Conservation (phyloP, 805 yeast genomes). For the Tetrapisispora iriomotensis region DNA sequence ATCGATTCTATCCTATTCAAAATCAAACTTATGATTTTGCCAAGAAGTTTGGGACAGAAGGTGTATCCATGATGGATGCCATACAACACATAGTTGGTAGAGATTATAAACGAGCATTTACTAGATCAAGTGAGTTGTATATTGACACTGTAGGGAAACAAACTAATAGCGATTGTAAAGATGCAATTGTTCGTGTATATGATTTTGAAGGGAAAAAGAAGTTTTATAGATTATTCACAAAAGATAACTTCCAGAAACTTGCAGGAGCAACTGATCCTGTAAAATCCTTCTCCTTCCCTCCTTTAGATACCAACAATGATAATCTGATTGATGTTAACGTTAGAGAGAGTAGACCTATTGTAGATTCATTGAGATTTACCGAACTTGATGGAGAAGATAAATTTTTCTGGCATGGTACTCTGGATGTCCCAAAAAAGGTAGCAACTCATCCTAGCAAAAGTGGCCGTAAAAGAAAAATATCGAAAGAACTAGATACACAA, state of each 20-base stretch:
- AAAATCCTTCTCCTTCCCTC: slow-evolving; percentile 18
- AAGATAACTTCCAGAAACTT: slow-evolving; percentile 30
- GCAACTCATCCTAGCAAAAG: slow-evolving; percentile 5
- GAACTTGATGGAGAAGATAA: slow-evolving; percentile 11
- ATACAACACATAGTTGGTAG: slow-evolving; percentile 43
- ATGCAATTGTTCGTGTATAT: slow-evolving; percentile 46
- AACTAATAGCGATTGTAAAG: slow-evolving; percentile 18
- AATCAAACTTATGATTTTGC: slow-evolving; percentile 51
- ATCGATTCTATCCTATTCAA: slow-evolving; percentile 52
- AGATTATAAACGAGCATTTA: slow-evolving; percentile 41
- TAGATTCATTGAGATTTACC: slow-evolving; percentile 22
- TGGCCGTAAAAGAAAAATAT: slow-evolving; percentile 12
- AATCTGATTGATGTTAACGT: slow-evolving; percentile 17
- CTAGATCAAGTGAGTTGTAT: slow-evolving; percentile 41
- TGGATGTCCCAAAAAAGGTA: slow-evolving; percentile 11
- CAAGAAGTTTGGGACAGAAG: slow-evolving; percentile 33
- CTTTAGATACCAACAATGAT: neutral
- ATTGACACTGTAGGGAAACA: slow-evolving; percentile 33
- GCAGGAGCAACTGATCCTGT: slow-evolving; percentile 15
- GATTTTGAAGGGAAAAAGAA: slow-evolving; percentile 69
- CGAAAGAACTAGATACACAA: neutral
- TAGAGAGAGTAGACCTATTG: slow-evolving; percentile 20
- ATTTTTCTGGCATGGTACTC: slow-evolving; percentile 29
- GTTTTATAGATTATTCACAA: slow-evolving; percentile 55
- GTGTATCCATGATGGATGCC: slow-evolving; percentile 52